These are phyloP conservation scores for Chlorella sp. DNA, from an alignment of 139 green algal genomes.

Conservation along the genomic window DNA sequence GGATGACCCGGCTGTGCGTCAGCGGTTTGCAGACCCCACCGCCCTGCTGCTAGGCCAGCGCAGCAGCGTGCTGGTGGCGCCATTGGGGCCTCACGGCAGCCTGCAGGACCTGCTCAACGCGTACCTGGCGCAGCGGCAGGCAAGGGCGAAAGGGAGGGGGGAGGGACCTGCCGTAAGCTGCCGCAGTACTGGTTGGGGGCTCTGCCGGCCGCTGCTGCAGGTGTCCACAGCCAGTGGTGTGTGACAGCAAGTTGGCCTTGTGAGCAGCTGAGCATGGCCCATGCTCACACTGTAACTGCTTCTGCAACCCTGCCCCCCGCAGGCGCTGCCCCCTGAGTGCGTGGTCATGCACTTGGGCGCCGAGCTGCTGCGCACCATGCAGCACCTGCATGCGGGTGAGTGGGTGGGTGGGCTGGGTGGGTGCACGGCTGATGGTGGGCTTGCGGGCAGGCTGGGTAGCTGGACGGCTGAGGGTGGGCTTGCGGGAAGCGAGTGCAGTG, in stretches of 20 bases:
- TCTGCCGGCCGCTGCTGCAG: neutral
- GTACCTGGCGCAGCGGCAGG: conserved; percentile 39
- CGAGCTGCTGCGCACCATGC: conserved; percentile 37
- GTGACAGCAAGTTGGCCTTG: too few relatives aligned
- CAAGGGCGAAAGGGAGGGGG: too few relatives aligned
- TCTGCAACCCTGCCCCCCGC: neutral
- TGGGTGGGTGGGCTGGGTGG: neutral
- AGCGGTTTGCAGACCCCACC: conserved; percentile 31
- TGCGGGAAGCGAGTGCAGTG: too few relatives aligned
- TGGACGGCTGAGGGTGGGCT: too few relatives aligned
- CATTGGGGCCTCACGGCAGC: conserved; percentile 36
- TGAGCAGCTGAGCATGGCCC: too few relatives aligned
- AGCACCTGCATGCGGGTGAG: conserved; percentile 19
- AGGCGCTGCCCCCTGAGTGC: conserved; percentile 36
- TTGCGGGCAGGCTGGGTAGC: too few relatives aligned
- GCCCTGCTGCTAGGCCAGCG: conserved; percentile 32
- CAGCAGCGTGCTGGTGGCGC: conserved; percentile 46
- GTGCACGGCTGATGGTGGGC: too few relatives aligned
- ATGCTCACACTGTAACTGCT: too few relatives aligned
- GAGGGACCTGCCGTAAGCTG: too few relatives aligned
- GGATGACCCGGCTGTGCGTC: neutral
- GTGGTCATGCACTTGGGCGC: conserved; percentile 35
- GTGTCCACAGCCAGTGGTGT: too few relatives aligned
- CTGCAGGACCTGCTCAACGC: conserved; percentile 59
- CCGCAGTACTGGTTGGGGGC: too few relatives aligned